Conservation (phyloP, 164 flowering plant species). For the Taxillus chinensis region DNA sequence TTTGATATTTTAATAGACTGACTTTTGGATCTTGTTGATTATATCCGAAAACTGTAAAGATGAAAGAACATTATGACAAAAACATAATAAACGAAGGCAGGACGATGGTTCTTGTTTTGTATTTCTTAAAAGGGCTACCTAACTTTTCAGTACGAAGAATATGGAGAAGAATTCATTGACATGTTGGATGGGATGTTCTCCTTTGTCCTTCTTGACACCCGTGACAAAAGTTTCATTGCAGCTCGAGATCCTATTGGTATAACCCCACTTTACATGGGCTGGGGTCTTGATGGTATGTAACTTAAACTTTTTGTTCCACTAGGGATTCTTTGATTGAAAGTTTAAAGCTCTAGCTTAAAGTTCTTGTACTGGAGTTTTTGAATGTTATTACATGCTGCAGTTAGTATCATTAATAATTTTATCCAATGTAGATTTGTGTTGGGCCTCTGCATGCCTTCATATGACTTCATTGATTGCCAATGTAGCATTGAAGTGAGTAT, state of each 20-base stretch:
- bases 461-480: too few species aligned
- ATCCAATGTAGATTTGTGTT: too few species aligned
- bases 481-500: too few species aligned
- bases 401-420: too few species aligned
- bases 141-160: slow-evolving; percentile 69
- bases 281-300: slow-evolving; percentile 94
- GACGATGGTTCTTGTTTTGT: neutral
- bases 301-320: neutral
- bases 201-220: slow-evolving; percentile 89
- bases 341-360: too few species aligned
- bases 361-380: neutral
- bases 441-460: too few species aligned
- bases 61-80: neutral
- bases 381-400: neutral
- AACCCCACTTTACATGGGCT: slow-evolving; percentile 91
- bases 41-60: neutral
- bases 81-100: neutral
- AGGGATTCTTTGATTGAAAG: too few species aligned
- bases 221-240: slow-evolving; percentile 84
- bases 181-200: slow-evolving; percentile 99
- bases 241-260: slow-evolving; percentile 95
- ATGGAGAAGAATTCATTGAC: slow-evolving; percentile 85
- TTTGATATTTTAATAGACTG: neutral
- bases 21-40: neutral
- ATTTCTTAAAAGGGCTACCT: neutral